Base-by-base conservation (phyloP, 495 filamentous ascomycete species). In the Daldinia caldariorum region DNA sequence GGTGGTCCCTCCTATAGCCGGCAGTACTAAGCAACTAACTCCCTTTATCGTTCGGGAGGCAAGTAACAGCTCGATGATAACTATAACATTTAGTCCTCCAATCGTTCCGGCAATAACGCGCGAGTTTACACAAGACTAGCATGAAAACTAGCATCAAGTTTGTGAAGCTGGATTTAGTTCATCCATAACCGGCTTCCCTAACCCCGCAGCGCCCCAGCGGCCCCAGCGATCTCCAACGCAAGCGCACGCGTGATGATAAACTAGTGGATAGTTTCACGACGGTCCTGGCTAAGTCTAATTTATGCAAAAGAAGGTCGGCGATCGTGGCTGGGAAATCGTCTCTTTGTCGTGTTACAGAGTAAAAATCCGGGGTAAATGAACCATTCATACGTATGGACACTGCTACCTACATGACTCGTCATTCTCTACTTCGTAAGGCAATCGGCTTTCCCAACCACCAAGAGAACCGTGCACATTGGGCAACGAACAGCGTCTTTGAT, bases 301-400 rank as follows among this genome's bases (percentile, higher is more conserved):
- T 22, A 57, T 54, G n/a, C n/a, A n/a, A n/a, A 43, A 31, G 13
- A 3, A 47, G 35, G 51, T 32, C 58, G 68, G 61, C 58, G 58
- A 66, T 54, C 69, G 58, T 53, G 49, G 53, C 34, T 54, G 37
- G 45, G n/a, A 20, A 22, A 58, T 43, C 14, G 47, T 38, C 53
- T 47, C 63, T 26, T 26, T 26, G 1, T 26, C 29, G 34, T 53
- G 16, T 45, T 16, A 60, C 29, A 56, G 38, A 37, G 20, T 47
- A 20, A 37, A 37, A 71, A 71, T 67, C 63, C 54, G 69, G 69
- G 69, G 69, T 67, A 70, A 49, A 57, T 34, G 47, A 45, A 56
- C 38, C 12, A 4, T 1, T 47, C 32, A 58, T 62, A 62, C 34
- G 29, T 53, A 53, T 53, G 49, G 18, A 47, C 43, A 47, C 20